Percentiles rank a stretch among this genome's conserved stretches.
Evolutionary conservation across 495 filamentous ascomycete species (phyloP).

Genomic region (Hypomontagnella monticulosa): DNA sequence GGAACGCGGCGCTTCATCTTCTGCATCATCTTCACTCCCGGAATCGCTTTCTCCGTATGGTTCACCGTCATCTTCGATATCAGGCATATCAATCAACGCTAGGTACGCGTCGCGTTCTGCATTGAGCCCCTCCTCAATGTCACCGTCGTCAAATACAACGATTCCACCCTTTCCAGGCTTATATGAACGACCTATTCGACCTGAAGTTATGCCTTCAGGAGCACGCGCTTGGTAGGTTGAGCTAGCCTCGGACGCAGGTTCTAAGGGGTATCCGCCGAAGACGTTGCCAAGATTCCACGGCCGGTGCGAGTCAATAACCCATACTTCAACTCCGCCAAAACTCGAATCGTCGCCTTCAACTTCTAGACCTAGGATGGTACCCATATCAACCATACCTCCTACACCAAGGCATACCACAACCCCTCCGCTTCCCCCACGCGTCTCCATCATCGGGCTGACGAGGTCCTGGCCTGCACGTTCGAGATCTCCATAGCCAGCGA

Average conservation of each 20-base stretch:
- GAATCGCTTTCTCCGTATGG: slow-evolving; percentile 62
- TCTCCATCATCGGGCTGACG: slow-evolving; percentile 82
- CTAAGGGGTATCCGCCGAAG: slow-evolving; percentile 74
- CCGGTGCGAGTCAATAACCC: slow-evolving; percentile 89
- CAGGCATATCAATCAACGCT: slow-evolving; percentile 86
- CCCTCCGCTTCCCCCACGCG: slow-evolving; percentile 80
- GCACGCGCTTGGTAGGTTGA: slow-evolving; percentile 58
- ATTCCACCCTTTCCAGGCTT: slow-evolving; percentile 82
- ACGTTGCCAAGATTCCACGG: slow-evolving; percentile 97
- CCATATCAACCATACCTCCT: slow-evolving; percentile 88
- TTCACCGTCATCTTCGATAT: slow-evolving; percentile 77
- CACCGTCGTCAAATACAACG: slow-evolving; percentile 93
- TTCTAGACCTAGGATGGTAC: slow-evolving; percentile 73
- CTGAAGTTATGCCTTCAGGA: slow-evolving; percentile 64
- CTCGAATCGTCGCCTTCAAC: slow-evolving; percentile 67
- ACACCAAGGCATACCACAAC: slow-evolving; percentile 92
- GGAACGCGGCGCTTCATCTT: slow-evolving; percentile 41
- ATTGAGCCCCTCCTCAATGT: slow-evolving; percentile 87
- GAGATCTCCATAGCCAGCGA: slow-evolving; percentile 92
- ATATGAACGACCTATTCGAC: slow-evolving; percentile 75
- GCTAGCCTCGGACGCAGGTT: slow-evolving; percentile 58
- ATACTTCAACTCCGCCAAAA: slow-evolving; percentile 82
- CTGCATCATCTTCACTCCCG: slow-evolving; percentile 55
- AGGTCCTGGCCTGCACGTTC: slow-evolving; percentile 77
- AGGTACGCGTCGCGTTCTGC: slow-evolving; percentile 82